phyloP scores from a whole-genome alignment of 176 grass and related monocot species.

The Hordeum vulgare region MorexV3_pseudomolecules_assembly NC_058522.1:512379525-512380024 shows the following conservation, averaged over 20 bases:
- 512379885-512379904: conserved; percentile 5
- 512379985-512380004: conserved; percentile 15
- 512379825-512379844: conserved; percentile 50
- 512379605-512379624: conserved; percentile 58
- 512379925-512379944: background rate
- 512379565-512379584: conserved; percentile 49
- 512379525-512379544: conserved; percentile 58
- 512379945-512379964: conserved; percentile 25
- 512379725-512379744: conserved; percentile 19
- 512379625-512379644: conserved; percentile 36
- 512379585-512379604: conserved; percentile 53
- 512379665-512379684: conserved; percentile 24
- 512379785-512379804: conserved; percentile 88
- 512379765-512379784: conserved; percentile 88
- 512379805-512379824: conserved; percentile 50
- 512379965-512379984: conserved; percentile 32
- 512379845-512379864: conserved; percentile 31
- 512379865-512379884: background rate
- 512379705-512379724: conserved; percentile 47
- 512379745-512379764: conserved; percentile 31
- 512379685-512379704: conserved; percentile 50
- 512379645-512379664: conserved; percentile 1
- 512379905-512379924: conserved; percentile 24
- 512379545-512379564: conserved; percentile 89
- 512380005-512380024: conserved; percentile 28